Evolutionary conservation across 768 basidiomycete species (phyloP).

Genomic region (Tremella yokohamensis): DNA sequence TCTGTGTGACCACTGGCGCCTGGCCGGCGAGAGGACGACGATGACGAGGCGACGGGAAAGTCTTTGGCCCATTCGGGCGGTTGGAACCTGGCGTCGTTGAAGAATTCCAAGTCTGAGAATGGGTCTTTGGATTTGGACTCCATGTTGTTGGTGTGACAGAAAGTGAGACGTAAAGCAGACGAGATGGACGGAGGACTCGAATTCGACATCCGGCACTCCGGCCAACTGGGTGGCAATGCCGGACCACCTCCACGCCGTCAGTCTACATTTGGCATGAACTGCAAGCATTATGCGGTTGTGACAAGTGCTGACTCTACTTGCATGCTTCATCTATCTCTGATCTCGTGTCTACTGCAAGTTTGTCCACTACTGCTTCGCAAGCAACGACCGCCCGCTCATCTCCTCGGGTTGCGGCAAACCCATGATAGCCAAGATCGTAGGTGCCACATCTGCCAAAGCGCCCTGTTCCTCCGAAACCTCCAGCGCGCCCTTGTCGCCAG

Average conservation of each 20-base stretch:
- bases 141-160: not conserved
- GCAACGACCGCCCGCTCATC: slow-evolving; percentile 63
- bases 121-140: not conserved
- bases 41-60: not conserved
- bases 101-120: slow-evolving; percentile 3
- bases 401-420: slow-evolving; percentile 67
- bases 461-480: slow-evolving; percentile 61
- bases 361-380: slow-evolving; percentile 43
- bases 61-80: slow-evolving; percentile 4
- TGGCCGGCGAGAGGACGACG: no score
- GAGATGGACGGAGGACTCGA: not conserved
- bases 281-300: no score
- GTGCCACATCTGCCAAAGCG: slow-evolving; percentile 84
- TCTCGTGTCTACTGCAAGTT: not conserved
- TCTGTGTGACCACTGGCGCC: no score
- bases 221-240: not conserved
- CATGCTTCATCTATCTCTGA: slow-evolving; percentile 5
- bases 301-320: not conserved
- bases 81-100: slow-evolving; percentile 2
- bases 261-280: no score
- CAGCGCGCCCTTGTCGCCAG: slow-evolving; percentile 59
- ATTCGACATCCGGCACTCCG: slow-evolving; percentile 1
- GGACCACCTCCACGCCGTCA: no score
- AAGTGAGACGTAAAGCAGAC: not conserved
- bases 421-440: slow-evolving; percentile 76